Conservation (phyloP, 1,284 basidiomycete genomes). For the Leccinum fuscescens region DNA sequence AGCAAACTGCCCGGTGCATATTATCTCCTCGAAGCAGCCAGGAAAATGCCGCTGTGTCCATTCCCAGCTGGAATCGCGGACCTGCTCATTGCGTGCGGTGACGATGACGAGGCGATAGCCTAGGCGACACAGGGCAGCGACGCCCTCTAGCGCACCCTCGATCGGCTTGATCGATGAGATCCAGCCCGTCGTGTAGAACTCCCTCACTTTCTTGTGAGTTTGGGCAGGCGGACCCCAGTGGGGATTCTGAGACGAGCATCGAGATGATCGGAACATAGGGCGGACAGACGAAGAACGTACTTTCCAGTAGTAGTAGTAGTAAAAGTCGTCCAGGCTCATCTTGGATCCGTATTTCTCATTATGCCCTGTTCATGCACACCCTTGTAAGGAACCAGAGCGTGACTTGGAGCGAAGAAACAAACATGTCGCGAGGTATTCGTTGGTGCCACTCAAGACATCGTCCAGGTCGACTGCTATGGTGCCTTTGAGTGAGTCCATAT, state of each 20-base stretch:
- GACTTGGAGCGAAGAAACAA: conserved; percentile 27
- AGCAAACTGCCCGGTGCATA: conserved; percentile 76
- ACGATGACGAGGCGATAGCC: conserved; percentile 73
- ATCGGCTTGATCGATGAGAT: conserved; percentile 57
- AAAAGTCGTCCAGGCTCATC: conserved; percentile 53
- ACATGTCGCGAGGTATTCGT: conserved; percentile 65
- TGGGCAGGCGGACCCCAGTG: conserved; percentile 68
- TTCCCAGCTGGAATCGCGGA: conserved; percentile 58
- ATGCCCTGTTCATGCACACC: conserved; percentile 52
- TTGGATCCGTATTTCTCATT: conserved; percentile 61
- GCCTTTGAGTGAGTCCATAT: conserved; percentile 28
- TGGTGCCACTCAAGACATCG: conserved; percentile 75
- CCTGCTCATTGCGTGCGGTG: conserved; percentile 64
- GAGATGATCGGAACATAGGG: conserved; percentile 43
- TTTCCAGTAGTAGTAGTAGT: conserved; percentile 39
- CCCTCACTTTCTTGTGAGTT: conserved; percentile 57
- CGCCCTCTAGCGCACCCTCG: conserved; percentile 62
- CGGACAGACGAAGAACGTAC: conserved; percentile 44
- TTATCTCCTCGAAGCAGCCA: conserved; percentile 63
- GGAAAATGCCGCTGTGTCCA: conserved; percentile 71
- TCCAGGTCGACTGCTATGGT: conserved; percentile 75
- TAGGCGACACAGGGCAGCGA: conserved; percentile 53
- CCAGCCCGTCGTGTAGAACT: conserved; percentile 56
- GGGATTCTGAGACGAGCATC: conserved; percentile 47
- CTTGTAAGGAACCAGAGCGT: background rate